Evolutionary conservation across 371 early-diverging fungal species (phyloP), one percentile per base, ranked within the genome.

Genomic region (Circinella minor): DNA sequence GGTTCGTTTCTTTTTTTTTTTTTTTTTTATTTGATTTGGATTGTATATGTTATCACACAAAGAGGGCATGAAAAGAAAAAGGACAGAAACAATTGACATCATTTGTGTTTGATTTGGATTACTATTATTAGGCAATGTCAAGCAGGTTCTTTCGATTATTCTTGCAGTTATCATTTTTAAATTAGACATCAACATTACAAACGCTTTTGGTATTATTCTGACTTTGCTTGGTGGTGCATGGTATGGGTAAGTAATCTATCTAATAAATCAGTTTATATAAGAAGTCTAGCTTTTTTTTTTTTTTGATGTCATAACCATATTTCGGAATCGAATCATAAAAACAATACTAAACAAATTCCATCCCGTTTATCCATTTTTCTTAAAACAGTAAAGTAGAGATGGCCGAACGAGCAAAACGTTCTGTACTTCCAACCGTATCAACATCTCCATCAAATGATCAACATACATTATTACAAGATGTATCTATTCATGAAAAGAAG

Each of bases 141-240:
- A 96, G 81, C 94, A 94, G 67, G 94, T 92, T 2, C 80, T 95
- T 57, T 91, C 92, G 36, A 92, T 96, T 55, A 81, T 91, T 18
- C 73, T 95, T 49, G 90, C 93, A 9, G 91, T 95, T 11, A 77
- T 88, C 36, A 86, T 96, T 47, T 95, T 96, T 80, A 76, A 88
- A 59, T 82, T 90, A 20, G 75, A 77, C 34, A 90, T 96, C 61
- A 89, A 87, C 3, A 65, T 77, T 27, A 82, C 85, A 36, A 94
- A 93, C 63, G 89, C 86, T 5, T 68, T 90, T 38, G 95, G 96
- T 66, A 93, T 95, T 66, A 68, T 89, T 38, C 71, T 94, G 66
- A 96, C 96, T 0, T 75, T 96, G 17, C 36, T 78, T 34, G 96
- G 96, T 66, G 95, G 96, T 66, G 88, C 82, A 17, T 88, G 79